Percentiles rank a stretch among this genome's conserved stretches.
These are phyloP conservation scores for Aphanomyces euteiches DNA, from an alignment of 352 stramenopile genomes.

Conservation along the genomic window DNA sequence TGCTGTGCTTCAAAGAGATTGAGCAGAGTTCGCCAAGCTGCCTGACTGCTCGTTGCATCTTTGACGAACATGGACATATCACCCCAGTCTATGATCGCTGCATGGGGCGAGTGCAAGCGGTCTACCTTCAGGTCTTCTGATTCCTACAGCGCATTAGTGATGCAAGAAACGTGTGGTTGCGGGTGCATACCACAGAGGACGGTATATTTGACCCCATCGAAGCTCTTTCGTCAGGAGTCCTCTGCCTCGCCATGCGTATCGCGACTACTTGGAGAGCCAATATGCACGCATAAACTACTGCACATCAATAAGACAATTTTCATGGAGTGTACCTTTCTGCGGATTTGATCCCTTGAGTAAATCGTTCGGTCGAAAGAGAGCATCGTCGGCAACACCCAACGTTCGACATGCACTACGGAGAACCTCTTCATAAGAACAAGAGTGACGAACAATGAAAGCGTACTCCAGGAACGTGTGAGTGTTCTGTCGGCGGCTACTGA, in stretches of 20 bases:
- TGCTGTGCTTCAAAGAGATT: constrained; percentile 26
- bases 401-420: constrained; percentile 45
- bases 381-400: constrained; percentile 52
- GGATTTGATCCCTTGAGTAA: constrained; percentile 55
- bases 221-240: constrained; percentile 76
- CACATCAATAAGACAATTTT: background rate
- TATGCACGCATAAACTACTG: constrained; percentile 74
- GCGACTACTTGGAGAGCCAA: constrained; percentile 66
- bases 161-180: background rate
- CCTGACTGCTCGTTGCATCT: background rate
- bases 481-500: constrained; percentile 42
- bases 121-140: background rate
- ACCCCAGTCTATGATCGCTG: background rate
- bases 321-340: constrained; percentile 53
- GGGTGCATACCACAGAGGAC: constrained; percentile 34
- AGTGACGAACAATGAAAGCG: constrained; percentile 2
- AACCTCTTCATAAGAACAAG: background rate
- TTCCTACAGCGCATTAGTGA: background rate
- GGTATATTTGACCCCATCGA: constrained; percentile 40
- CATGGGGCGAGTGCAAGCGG: no score
- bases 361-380: constrained; percentile 73
- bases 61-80: constrained; percentile 7
- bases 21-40: constrained; percentile 11
- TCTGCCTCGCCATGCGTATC: constrained; percentile 65
- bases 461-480: constrained; percentile 66